These are phyloP conservation scores for Curvularia verruculosa DNA, from an alignment of 2,329 filamentous ascomycete genomes.

Conservation along the genomic window DNA sequence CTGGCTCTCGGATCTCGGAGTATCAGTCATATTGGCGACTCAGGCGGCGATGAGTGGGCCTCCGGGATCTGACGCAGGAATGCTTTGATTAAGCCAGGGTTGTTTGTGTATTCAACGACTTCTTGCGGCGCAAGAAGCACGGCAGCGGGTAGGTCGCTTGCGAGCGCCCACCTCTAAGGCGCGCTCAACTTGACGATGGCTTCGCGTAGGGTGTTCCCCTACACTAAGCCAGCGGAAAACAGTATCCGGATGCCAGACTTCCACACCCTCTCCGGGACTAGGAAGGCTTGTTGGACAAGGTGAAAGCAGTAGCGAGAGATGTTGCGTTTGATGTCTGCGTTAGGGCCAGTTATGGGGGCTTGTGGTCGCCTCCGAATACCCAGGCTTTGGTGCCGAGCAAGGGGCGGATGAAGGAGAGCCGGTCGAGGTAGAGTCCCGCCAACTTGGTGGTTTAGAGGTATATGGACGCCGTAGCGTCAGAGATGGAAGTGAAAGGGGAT, in stretches of 20 bases:
- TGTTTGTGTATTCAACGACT: constrained; percentile 14
- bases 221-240: constrained; percentile 50
- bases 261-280: constrained; percentile 29
- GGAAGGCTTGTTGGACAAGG: constrained; percentile 30
- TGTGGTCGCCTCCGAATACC: constrained; percentile 92
- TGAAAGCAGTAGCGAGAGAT: constrained; percentile 24
- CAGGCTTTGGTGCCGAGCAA: constrained; percentile 90
- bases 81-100: constrained; percentile 16
- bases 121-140: constrained; percentile 43
- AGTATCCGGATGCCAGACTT: constrained; percentile 35
- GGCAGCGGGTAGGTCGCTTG: constrained; percentile 57
- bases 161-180: constrained; percentile 60
- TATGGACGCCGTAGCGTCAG: constrained; percentile 50
- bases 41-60: constrained; percentile 31
- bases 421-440: constrained; percentile 78
- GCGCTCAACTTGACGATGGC: constrained; percentile 59
- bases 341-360: constrained; percentile 86
- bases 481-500: constrained; percentile 20
- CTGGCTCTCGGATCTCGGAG: constrained; percentile 70
- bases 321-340: constrained; percentile 4
- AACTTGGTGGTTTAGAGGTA: constrained; percentile 77
- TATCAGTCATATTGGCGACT: constrained; percentile 57
- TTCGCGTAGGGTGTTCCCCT: constrained; percentile 56
- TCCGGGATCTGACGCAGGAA: constrained; percentile 20
- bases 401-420: constrained; percentile 80